phyloP scores from a whole-genome alignment of 2,329 filamentous ascomycete species.

The Paradendryphiella salina region DNA sequence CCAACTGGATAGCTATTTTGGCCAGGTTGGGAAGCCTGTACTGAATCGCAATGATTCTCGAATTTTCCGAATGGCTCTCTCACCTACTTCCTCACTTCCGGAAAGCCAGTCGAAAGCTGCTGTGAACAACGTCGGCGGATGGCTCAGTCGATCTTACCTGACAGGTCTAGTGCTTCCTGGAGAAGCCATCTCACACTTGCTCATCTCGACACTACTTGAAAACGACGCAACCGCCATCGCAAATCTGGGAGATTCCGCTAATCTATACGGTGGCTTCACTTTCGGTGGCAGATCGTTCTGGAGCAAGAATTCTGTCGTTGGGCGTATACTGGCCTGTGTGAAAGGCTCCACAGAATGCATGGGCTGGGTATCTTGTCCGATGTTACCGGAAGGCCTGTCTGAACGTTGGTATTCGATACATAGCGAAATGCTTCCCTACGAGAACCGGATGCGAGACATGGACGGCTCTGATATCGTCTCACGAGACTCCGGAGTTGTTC shows the following conservation, averaged over 20 bases:
- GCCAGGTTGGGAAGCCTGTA: slow-evolving; percentile 31
- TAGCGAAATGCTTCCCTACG: slow-evolving; percentile 36
- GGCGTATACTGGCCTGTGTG: slow-evolving; percentile 55
- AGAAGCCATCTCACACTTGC: slow-evolving; percentile 56
- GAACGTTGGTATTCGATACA: slow-evolving; percentile 58
- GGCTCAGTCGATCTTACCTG: slow-evolving; percentile 60
- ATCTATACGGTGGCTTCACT: slow-evolving; percentile 60
- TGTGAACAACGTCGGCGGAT: slow-evolving; percentile 51
- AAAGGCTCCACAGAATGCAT: slow-evolving; percentile 55
- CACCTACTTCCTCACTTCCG: slow-evolving; percentile 20
- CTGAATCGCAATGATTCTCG: slow-evolving; percentile 34
- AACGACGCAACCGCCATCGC: slow-evolving; percentile 56
- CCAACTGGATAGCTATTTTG: slow-evolving; percentile 43
- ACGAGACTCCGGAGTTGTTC: slow-evolving; percentile 44
- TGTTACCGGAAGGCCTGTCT: slow-evolving; percentile 47
- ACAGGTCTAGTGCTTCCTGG: slow-evolving; percentile 60
- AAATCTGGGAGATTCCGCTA: slow-evolving; percentile 55
- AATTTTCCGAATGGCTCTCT: slow-evolving; percentile 39
- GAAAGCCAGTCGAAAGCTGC: slow-evolving; percentile 17
- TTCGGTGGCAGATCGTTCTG: slow-evolving; percentile 58
- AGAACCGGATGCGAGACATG: slow-evolving; percentile 48
- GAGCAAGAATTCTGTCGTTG: slow-evolving; percentile 61
- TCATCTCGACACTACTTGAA: slow-evolving; percentile 61
- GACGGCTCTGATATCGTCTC: slow-evolving; percentile 35
- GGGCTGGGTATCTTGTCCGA: slow-evolving; percentile 57